These are phyloP conservation scores for Austroboletus novae-zelandiae DNA, from an alignment of 1,284 basidiomycete genomes.

Conservation along the genomic window DNA sequence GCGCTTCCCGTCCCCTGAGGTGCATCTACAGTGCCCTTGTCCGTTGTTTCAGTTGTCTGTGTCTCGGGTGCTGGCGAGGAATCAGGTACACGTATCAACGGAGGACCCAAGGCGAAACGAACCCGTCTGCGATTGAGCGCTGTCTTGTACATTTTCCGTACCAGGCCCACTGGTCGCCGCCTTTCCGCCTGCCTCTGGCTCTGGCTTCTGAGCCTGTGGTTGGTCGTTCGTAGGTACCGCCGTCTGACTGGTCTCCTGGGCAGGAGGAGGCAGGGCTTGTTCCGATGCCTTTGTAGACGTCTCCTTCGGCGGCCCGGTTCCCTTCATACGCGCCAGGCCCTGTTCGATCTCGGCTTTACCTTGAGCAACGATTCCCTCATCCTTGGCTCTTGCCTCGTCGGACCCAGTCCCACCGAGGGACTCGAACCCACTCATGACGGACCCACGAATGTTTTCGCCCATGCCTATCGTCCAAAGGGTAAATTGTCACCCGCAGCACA, in stretches of 20 bases:
- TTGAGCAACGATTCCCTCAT: conserved; percentile 14
- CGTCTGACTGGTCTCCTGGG: neutral
- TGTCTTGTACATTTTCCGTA: neutral
- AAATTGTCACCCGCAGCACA: neutral
- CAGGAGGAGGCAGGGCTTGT: neutral
- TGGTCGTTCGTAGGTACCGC: neutral
- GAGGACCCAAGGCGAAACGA: neutral
- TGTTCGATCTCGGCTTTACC: conserved; percentile 25
- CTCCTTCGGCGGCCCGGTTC: neutral
- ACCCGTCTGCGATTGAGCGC: conserved; percentile 1
- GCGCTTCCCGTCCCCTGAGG: neutral
- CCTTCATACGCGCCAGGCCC: conserved; percentile 24
- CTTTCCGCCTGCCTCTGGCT: neutral
- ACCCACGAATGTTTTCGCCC: conserved; percentile 32
- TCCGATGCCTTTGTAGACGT: neutral
- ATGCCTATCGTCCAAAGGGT: conserved; percentile 18
- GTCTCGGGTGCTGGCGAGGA: neutral
- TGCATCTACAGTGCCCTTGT: too few species aligned
- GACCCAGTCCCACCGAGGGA: conserved; percentile 7
- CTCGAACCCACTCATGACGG: conserved; percentile 29
- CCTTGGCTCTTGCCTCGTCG: conserved; percentile 10
- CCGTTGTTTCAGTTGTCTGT: too few species aligned
- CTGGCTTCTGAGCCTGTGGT: neutral
- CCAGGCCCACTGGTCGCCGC: neutral
- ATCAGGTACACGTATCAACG: neutral